Base-by-base conservation (phyloP, 192 early-diverging fungal species). In the Rhizophagus sp. region DNA sequence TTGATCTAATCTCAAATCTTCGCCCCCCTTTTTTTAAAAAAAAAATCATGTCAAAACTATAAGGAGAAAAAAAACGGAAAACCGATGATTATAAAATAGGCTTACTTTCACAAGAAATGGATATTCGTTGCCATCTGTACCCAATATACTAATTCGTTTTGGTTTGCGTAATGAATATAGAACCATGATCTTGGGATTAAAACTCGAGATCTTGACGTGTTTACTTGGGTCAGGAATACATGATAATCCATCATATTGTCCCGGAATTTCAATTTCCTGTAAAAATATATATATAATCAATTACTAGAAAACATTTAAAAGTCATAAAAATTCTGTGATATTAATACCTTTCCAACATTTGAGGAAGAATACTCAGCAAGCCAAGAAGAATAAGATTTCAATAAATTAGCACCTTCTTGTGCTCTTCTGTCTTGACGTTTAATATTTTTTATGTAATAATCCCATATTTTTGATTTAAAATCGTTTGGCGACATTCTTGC, bases 1-100 rank as follows among this genome's bases (percentile, higher is more conserved):
- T 73, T 95, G 94, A 81, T 95, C 94, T 2, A 94, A 80, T 27
- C 94, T 83, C 36, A 95, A 82, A 82, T 95, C 94, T 77, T 95
- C 94, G n/a, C 94, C 94, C 34, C 93, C 94, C 91, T 93, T 41
- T 41, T 39, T 39, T 41, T 6, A 73, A 3, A 44, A 25, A 15
- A 62, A 80, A 13, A 1, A 73, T 9, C 17, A 41, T 22, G 2
- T 39, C 4, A 30, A 11, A 25, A 22, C 2, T 25, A 25, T 24
- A 63, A 33, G 17, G n/a, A 39, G 22, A 49, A 7, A 25, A 34
- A 0, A 33, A 30, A 30, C 30, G 30, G 1, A 1, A 30, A 27
- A 41, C 0, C 39, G 39, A 7, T n/a, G 15, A 86, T 86, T 30
- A 8, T 6, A 22, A 17, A n/a, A n/a, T 22, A 63, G 11, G 36